Evolutionary conservation across 2,329 filamentous ascomycete genomes (phyloP).

Genomic region (Aureobasidium sp.): DNA sequence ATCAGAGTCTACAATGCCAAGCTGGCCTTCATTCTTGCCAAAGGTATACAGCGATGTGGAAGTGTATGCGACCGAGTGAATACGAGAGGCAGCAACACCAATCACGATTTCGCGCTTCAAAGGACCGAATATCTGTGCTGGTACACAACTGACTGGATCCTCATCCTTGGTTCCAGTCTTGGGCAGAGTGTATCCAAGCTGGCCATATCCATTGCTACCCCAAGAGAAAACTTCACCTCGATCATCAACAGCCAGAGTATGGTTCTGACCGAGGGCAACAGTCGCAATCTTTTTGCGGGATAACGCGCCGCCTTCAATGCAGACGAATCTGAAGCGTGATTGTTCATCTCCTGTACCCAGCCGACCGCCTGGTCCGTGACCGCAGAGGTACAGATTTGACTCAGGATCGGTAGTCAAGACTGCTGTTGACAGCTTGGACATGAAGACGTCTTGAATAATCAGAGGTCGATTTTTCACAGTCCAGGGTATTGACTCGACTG

Average conservation of each 20-base stretch:
- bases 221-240: constrained; percentile 89
- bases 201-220: constrained; percentile 80
- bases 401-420: constrained; percentile 80
- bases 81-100: constrained; percentile 78
- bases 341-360: constrained; percentile 85
- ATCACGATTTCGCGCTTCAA: constrained; percentile 78
- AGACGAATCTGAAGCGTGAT: constrained; percentile 78
- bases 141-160: constrained; percentile 71
- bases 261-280: constrained; percentile 85
- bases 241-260: constrained; percentile 78
- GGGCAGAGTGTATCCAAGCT: constrained; percentile 78
- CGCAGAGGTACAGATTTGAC: constrained; percentile 87
- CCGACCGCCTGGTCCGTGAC: constrained; percentile 82
- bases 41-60: constrained; percentile 79
- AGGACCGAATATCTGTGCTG: constrained; percentile 83
- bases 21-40: constrained; percentile 89
- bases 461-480: constrained; percentile 66
- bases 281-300: constrained; percentile 65
- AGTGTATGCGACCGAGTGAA: constrained; percentile 88
- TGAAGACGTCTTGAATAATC: constrained; percentile 69
- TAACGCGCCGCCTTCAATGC: constrained; percentile 68
- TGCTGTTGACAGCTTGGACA: constrained; percentile 89
- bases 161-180: constrained; percentile 63
- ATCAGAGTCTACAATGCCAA: constrained; percentile 91
- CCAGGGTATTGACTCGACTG: constrained; percentile 57